phyloP scores from a whole-genome alignment of 768 basidiomycete genomes.

The Podaxis pistillaris region DNA sequence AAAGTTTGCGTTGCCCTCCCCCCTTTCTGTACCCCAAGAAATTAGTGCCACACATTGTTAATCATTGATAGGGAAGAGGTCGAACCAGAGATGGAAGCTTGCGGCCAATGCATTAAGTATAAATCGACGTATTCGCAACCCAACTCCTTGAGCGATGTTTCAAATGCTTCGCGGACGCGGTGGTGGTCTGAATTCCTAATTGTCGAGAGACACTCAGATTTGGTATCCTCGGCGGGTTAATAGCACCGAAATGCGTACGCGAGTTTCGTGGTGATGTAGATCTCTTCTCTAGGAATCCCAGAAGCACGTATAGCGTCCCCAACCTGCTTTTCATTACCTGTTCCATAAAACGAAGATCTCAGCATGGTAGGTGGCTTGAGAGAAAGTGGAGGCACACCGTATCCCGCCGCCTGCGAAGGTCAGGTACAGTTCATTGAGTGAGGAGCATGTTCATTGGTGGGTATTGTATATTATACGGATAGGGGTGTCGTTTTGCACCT shows the following conservation, averaged over 20 bases:
- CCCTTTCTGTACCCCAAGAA: background rate
- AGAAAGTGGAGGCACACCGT: constrained; percentile 18
- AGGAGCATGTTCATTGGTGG: background rate
- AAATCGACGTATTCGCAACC: constrained; percentile 43
- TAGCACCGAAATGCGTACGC: constrained; percentile 22
- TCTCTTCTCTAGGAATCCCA: constrained; percentile 40
- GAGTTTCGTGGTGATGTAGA: constrained; percentile 54
- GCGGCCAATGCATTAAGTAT: constrained; percentile 28
- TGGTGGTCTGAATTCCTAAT: constrained; percentile 25
- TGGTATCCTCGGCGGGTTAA: background rate
- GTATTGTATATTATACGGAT: background rate
- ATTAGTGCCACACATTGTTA: background rate
- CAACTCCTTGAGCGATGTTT: constrained; percentile 34
- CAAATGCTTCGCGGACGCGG: constrained; percentile 35
- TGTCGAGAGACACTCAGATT: no score
- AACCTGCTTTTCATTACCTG: constrained; percentile 44
- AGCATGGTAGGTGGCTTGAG: background rate
- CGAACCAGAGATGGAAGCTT: constrained; percentile 13
- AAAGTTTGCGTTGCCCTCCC: constrained; percentile 1
- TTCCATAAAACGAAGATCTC: background rate
- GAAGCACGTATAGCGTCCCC: constrained; percentile 45
- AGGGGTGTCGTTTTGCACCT: constrained; percentile 7
- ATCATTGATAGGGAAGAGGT: background rate
- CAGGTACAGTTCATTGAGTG: background rate
- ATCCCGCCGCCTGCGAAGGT: constrained; percentile 26